Conservation (phyloP, 352 stramenopile species). For the Blastocystis sp. region DNA sequence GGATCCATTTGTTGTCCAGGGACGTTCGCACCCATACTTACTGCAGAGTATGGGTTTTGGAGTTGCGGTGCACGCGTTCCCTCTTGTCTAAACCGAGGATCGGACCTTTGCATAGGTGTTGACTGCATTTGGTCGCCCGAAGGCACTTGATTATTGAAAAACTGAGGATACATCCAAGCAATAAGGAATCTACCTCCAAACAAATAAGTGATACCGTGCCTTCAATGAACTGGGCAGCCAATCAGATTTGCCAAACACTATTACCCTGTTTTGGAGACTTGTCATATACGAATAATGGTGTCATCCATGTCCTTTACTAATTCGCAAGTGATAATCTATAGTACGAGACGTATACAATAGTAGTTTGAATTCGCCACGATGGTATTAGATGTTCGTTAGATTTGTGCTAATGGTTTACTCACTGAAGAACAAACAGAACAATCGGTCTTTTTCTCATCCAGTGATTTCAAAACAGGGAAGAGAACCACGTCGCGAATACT, state of each 20-base stretch:
- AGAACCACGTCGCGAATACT: conserved; percentile 79
- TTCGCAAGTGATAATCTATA: too few relatives aligned
- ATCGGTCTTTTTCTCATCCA: not conserved
- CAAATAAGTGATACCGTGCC: too few relatives aligned
- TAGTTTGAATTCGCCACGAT: too few relatives aligned
- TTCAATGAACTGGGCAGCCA: too few relatives aligned
- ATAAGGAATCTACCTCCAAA: too few relatives aligned
- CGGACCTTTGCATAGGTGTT: not conserved
- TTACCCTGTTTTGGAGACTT: too few relatives aligned
- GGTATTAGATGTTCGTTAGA: too few relatives aligned
- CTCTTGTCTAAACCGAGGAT: conserved; percentile 26
- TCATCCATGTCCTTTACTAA: too few relatives aligned
- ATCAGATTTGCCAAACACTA: too few relatives aligned
- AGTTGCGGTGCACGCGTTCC: not conserved
- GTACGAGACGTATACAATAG: too few relatives aligned
- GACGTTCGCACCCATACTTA: conserved; percentile 15
- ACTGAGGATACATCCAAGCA: conserved; percentile 30
- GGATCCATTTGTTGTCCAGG: conserved; percentile 28
- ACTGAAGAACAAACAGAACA: not conserved
- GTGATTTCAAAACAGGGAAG: conserved; percentile 70
- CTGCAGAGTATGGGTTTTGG: conserved; percentile 30
- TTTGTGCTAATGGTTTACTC: too few relatives aligned
- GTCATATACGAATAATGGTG: too few relatives aligned
- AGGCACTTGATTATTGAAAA: not conserved
- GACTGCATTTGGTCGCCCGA: not conserved